These are phyloP conservation scores for Globisporangium barbulae DNA, from an alignment of 352 stramenopile genomes.

Conservation along the genomic window DNA sequence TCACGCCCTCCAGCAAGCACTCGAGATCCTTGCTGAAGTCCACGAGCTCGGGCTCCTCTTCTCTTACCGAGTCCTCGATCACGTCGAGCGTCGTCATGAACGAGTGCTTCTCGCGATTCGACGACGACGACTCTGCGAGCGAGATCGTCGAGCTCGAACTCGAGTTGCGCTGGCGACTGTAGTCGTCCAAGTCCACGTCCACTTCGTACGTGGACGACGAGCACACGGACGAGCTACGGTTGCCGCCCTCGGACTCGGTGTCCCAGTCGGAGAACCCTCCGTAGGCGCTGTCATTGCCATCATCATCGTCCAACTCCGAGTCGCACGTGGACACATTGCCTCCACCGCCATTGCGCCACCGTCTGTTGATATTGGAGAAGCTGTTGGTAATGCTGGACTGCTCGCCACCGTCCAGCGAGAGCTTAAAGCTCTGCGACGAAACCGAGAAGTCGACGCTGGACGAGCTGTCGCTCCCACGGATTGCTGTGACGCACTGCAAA, in stretches of 20 bases:
- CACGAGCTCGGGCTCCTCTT: conserved; percentile 22
- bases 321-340: conserved; percentile 1
- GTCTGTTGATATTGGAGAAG: background rate
- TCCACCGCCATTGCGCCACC: background rate
- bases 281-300: background rate
- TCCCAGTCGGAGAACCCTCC: conserved; percentile 13
- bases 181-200: background rate
- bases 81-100: conserved; percentile 45
- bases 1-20: conserved; percentile 23
- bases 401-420: background rate
- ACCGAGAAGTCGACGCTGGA: conserved; percentile 5
- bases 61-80: conserved; percentile 29
- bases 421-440: background rate
- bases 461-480: conserved; percentile 28
- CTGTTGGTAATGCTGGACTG: background rate
- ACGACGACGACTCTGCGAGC: conserved; percentile 11
- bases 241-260: conserved; percentile 8
- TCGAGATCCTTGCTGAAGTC: conserved; percentile 25
- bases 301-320: conserved; percentile 10
- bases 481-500: conserved; percentile 46
- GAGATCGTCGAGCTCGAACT: conserved; percentile 9
- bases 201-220: background rate
- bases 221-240: conserved; percentile 6
- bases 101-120: conserved; percentile 26
- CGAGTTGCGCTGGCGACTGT: conserved; percentile 4